Evolutionary conservation across 2,329 filamentous ascomycete species (phyloP).

Genomic region (Colletotrichum brevisporum): DNA sequence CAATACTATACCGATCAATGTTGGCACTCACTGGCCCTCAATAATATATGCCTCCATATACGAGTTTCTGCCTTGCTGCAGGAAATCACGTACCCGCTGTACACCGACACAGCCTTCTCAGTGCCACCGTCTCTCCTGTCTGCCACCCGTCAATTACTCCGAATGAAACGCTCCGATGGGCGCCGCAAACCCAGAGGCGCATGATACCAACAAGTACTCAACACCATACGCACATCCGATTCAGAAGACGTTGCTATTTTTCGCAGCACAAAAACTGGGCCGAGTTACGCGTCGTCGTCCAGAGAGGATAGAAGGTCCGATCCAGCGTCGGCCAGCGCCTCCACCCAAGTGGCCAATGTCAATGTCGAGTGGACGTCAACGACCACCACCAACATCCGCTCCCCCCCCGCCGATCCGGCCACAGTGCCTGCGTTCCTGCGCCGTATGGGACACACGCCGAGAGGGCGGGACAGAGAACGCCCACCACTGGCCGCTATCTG

Average conservation of each 20-base stretch:
- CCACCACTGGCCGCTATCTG: background rate
- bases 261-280: constrained; percentile 35
- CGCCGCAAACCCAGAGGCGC: constrained; percentile 15
- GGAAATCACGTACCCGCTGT: constrained; percentile 24
- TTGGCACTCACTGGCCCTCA: background rate
- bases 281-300: constrained; percentile 37
- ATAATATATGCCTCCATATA: background rate
- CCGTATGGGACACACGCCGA: constrained; percentile 11
- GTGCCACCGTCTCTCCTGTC: constrained; percentile 25
- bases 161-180: constrained; percentile 27
- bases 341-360: constrained; percentile 23
- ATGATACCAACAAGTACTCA: background rate
- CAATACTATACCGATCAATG: background rate
- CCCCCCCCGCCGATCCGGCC: background rate
- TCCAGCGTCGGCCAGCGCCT: constrained; percentile 11
- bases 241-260: constrained; percentile 33
- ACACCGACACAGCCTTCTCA: constrained; percentile 28
- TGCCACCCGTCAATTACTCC: constrained; percentile 27
- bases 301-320: constrained; percentile 1
- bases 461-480: background rate
- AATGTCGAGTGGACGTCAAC: constrained; percentile 8
- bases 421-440: constrained; percentile 16
- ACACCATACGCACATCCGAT: background rate
- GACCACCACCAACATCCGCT: background rate
- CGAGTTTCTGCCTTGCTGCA: constrained; percentile 3